Base-by-base conservation (phyloP, 495 filamentous ascomycete species). In the Venustampulla echinocandica region DNA sequence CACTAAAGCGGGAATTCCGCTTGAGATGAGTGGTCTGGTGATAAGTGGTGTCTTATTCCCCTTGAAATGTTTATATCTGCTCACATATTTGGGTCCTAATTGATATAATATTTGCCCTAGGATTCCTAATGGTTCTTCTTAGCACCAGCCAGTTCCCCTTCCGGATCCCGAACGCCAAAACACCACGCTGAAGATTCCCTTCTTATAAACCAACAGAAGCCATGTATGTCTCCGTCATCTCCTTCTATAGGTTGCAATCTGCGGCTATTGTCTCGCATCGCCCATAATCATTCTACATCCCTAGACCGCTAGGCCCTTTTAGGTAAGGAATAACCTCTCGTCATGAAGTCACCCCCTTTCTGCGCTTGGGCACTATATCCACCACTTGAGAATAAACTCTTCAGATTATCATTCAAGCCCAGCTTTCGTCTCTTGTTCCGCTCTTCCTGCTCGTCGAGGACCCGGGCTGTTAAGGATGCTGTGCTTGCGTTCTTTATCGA, bases 401-500 rank as follows among this genome's bases (percentile, higher is more conserved):
- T 76, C 28, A 89, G 45, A 54, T 80, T 88, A 32, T 82, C 79
- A 62, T 79, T 89, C 39, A 69, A 59, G 48, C 70, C 74, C 49
- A 87, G 55, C 61, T 86, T 95, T 35, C 87, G 75, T 47, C 81
- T 67, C 61, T 93, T 95, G 38, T 86, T 85, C 49, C 74, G 76
- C 57, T 82, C 80, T 38, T 87, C 82, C 60, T 95, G 84, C 49
- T 96, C 92, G 7, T 82, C 81, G 7, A 95, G 60, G 0, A 98
- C 89, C 51, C 77, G 87, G 0, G 82, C 85, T 4, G 92, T 93
- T 17, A 97, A 63, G 10, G 77, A 81, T 0, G 90, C 88, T 4
- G 92, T 90, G 13, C 85, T 76, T 2, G 85, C 72, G 54, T 95
- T 90, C 61, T 93, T 92, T 60, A 97, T 95, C 20, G 77, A 72